phyloP scores from a whole-genome alignment of 345 rosid species.

The Psidium friedrichsthalianum region DNA sequence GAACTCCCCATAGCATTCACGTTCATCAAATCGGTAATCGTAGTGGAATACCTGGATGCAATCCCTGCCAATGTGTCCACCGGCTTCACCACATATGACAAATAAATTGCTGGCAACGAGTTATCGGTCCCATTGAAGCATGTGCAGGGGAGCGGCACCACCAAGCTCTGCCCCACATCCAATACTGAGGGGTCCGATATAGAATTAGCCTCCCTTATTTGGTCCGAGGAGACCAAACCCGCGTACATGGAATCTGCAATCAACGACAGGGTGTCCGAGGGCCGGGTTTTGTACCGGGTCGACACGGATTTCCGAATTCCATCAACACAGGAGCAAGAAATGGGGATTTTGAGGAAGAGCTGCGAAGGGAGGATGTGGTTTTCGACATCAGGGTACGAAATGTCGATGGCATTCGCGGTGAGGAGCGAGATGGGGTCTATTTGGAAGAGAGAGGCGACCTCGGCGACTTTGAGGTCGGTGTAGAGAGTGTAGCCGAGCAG shows the following conservation, averaged over 20 bases:
- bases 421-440: slow-evolving; percentile 72
- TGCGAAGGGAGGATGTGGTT: slow-evolving; percentile 80
- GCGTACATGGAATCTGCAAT: slow-evolving; percentile 63
- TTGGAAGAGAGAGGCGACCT: slow-evolving; percentile 89
- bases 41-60: slow-evolving; percentile 61
- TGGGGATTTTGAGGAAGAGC: slow-evolving; percentile 76
- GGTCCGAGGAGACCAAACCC: slow-evolving; percentile 83
- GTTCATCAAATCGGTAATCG: slow-evolving; percentile 79
- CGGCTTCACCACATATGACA: slow-evolving; percentile 68
- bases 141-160: slow-evolving; percentile 85
- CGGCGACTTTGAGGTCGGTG: slow-evolving; percentile 85
- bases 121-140: slow-evolving; percentile 89
- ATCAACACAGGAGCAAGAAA: slow-evolving; percentile 79
- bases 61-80: slow-evolving; percentile 63
- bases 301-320: slow-evolving; percentile 77
- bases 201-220: slow-evolving; percentile 76
- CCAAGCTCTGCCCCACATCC: slow-evolving; percentile 65
- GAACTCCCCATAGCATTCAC: slow-evolving; percentile 92
- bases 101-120: slow-evolving; percentile 62
- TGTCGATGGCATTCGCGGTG: slow-evolving; percentile 74
- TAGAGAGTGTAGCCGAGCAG: slow-evolving; percentile 85
- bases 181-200: slow-evolving; percentile 49
- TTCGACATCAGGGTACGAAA: slow-evolving; percentile 89
- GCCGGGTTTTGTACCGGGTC: slow-evolving; percentile 73
- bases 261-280: slow-evolving; percentile 54